phyloP scores from a whole-genome alignment of 108 stramenopile species.

The Fragilaria crotonensis region DNA sequence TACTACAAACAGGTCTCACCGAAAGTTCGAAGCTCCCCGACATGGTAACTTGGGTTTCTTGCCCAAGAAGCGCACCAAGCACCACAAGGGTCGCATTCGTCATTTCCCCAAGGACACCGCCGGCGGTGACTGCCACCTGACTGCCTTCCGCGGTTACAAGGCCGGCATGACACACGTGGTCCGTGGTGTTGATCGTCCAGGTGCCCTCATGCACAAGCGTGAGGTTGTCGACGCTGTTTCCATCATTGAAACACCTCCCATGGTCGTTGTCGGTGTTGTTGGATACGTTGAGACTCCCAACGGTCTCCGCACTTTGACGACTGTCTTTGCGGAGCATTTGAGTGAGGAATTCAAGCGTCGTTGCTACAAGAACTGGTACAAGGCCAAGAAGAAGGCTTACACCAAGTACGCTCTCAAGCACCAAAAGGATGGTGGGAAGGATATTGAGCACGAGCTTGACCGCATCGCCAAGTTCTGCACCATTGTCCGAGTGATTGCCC shows the following conservation, averaged over 20 bases:
- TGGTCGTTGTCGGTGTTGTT: conserved; percentile 98
- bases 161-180: conserved; percentile 99
- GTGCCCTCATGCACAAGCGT: conserved; percentile 99
- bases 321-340: conserved; percentile 99
- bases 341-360: conserved; percentile 99
- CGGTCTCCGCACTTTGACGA: conserved; percentile 96
- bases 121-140: conserved; percentile 87
- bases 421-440: conserved; percentile 82
- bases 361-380: conserved; percentile 99
- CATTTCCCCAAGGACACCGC: conserved; percentile 97
- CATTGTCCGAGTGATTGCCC: conserved; percentile 97
- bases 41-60: conserved; percentile 94
- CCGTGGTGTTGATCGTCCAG: conserved; percentile 98
- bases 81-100: conserved; percentile 94
- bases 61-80: conserved; percentile 99
- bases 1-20: conserved; percentile 94
- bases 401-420: conserved; percentile 99
- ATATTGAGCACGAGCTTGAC: conserved; percentile 93
- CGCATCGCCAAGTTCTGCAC: conserved; percentile 98
- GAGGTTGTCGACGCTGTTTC: conserved; percentile 99
- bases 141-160: conserved; percentile 99
- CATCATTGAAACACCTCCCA: conserved; percentile 98
- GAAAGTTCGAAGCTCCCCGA: conserved; percentile 98
- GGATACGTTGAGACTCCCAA: conserved; percentile 99
- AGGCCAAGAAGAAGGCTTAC: conserved; percentile 99